Conservation (phyloP, 108 stramenopile genomes). For the Ochromonas danica region DNA sequence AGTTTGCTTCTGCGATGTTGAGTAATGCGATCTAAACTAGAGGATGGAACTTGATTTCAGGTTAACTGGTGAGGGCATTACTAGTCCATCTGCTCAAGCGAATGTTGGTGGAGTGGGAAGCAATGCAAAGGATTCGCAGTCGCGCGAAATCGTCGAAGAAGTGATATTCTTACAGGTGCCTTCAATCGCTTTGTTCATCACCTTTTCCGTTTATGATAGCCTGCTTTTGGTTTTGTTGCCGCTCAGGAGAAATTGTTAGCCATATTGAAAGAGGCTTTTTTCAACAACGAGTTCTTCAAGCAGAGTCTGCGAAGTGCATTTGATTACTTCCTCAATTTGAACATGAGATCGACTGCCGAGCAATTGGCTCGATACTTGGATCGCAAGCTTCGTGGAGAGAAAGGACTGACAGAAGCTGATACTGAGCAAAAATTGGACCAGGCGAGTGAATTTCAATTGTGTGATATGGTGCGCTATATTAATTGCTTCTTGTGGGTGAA, state of each 20-base stretch:
- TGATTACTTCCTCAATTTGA: conserved; percentile 33
- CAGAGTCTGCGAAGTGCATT: conserved; percentile 58
- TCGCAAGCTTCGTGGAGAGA: conserved; percentile 59
- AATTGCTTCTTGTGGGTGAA: too few species aligned
- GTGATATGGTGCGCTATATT: too few species aligned
- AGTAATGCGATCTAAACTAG: too few species aligned
- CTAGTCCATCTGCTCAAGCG: too few species aligned
- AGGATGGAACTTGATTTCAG: too few species aligned
- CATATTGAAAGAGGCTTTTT: neutral
- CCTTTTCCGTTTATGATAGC: too few species aligned
- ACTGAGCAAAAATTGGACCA: conserved; percentile 54
- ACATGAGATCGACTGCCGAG: conserved; percentile 64
- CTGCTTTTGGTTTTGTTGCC: too few species aligned
- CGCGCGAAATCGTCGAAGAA: neutral
- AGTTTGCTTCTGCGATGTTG: conserved; percentile 5
- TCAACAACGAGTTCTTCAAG: neutral
- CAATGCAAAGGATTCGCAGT: conserved; percentile 58
- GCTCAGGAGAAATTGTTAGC: too few species aligned
- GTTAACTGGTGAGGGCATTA: too few species aligned
- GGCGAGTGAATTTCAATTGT: conserved; percentile 24
- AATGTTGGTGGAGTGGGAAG: too few species aligned
- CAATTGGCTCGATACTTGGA: conserved; percentile 76
- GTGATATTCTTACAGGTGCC: too few species aligned
- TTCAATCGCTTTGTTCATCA: too few species aligned
- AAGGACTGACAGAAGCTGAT: conserved; percentile 51